Percentiles rank a stretch among this genome's conserved stretches.
Conservation (phyloP, 1,284 basidiomycete genomes). For the Rhodofomes roseus region DNA sequence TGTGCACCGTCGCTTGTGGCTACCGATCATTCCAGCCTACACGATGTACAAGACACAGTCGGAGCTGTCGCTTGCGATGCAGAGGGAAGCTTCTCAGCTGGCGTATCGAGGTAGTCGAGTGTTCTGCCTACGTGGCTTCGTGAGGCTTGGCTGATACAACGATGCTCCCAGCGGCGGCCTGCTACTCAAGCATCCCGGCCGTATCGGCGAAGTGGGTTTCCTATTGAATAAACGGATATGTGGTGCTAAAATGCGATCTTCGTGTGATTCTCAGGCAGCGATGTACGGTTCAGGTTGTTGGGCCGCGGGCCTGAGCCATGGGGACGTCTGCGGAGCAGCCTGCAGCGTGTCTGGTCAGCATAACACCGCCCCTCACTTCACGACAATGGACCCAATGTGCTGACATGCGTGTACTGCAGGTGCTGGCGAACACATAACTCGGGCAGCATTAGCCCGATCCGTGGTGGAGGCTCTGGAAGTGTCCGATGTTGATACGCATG, state of each 20-base stretch:
- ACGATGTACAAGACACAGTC: conserved; percentile 66
- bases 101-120: conserved; percentile 64
- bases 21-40: conserved; percentile 14
- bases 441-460: conserved; percentile 31
- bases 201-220: conserved; percentile 59
- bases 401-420: conserved; percentile 22
- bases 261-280: conserved; percentile 44
- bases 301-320: conserved; percentile 35
- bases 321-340: conserved; percentile 33
- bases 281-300: conserved; percentile 69
- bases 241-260: not conserved
- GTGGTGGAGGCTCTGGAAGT: conserved; percentile 28
- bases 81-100: conserved; percentile 50
- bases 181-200: conserved; percentile 64
- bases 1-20: not conserved
- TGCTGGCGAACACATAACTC: conserved; percentile 40
- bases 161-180: conserved; percentile 56
- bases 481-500: conserved; percentile 27
- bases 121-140: not conserved
- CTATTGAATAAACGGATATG: not conserved
- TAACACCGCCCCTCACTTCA: not conserved
- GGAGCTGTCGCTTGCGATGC: conserved; percentile 58
- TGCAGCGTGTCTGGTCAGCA: conserved; percentile 66
- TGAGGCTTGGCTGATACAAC: not conserved
- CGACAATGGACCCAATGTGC: not conserved